A percentile compares a stretch with the other conserved stretches of the same genome.
Evolutionary conservation across 108 stramenopile genomes (phyloP).

Genomic region (Pseudonitzschia pungens): DNA sequence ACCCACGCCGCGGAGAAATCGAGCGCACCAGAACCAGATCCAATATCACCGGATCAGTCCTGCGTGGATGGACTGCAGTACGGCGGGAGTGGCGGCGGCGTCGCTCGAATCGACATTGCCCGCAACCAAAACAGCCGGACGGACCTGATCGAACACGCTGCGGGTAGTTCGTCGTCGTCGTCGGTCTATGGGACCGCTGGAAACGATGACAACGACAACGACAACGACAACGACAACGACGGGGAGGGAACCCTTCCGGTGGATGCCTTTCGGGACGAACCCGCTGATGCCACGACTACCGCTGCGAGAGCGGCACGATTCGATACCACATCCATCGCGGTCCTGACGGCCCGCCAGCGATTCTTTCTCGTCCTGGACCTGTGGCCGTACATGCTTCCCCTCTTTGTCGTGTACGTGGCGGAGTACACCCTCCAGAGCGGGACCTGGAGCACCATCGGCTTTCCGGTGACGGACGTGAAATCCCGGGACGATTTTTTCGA

Average conservation of each 20-base stretch:
- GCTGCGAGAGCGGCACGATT: background rate
- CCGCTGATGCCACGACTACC: too few species aligned
- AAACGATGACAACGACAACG: background rate
- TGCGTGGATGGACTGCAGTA: too few species aligned
- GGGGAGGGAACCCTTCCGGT: background rate
- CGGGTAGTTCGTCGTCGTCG: background rate
- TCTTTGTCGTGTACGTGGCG: conserved; percentile 76
- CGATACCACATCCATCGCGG: background rate
- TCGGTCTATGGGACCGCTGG: too few species aligned
- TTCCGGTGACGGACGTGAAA: conserved; percentile 51
- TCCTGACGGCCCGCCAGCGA: conserved; percentile 36
- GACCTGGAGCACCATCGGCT: conserved; percentile 78
- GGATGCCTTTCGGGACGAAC: background rate
- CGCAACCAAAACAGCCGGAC: background rate
- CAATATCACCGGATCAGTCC: background rate
- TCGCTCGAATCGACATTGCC: background rate
- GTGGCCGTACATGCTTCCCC: conserved; percentile 71
- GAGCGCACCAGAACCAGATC: background rate
- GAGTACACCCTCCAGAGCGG: conserved; percentile 74
- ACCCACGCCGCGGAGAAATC: background rate
- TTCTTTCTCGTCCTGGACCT: conserved; percentile 46
- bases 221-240: background rate
- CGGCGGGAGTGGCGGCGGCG: too few species aligned
- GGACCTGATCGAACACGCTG: background rate
- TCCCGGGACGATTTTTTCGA: conserved; percentile 66